Evolutionary conservation across 176 grass and related monocot species (phyloP).

Genomic region (Musa troglodytarum): DNA sequence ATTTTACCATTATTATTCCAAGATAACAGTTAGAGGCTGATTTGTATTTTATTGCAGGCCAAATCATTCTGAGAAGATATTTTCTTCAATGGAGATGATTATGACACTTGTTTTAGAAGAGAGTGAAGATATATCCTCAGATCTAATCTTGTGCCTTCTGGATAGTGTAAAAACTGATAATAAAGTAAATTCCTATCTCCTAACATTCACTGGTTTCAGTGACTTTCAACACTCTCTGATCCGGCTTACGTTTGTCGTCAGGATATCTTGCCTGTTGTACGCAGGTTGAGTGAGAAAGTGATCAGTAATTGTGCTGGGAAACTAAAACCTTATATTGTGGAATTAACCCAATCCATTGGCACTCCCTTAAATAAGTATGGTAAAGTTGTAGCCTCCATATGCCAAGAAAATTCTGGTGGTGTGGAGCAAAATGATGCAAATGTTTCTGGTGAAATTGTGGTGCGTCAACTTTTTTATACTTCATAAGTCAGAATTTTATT

Average conservation of each 20-base stretch:
- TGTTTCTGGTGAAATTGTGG: slow-evolving; percentile 37
- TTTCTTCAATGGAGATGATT: slow-evolving; percentile 60
- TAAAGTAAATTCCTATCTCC: slow-evolving; percentile 33
- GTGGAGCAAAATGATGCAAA: slow-evolving; percentile 30
- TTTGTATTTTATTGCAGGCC: slow-evolving; percentile 29
- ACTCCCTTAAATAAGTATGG: slow-evolving; percentile 35
- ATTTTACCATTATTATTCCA: not conserved
- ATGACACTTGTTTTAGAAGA: slow-evolving; percentile 69
- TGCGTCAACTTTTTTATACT: slow-evolving; percentile 28
- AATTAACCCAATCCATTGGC: slow-evolving; percentile 26
- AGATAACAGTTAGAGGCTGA: not conserved
- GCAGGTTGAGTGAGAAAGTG: slow-evolving; percentile 54
- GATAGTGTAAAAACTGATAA: slow-evolving; percentile 48
- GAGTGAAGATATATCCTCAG: slow-evolving; percentile 57
- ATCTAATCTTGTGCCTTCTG: slow-evolving; percentile 51
- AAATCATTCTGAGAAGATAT: slow-evolving; percentile 42
- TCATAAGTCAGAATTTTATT: not conserved
- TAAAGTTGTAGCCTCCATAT: slow-evolving; percentile 37
- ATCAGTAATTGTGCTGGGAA: slow-evolving; percentile 38
- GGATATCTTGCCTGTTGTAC: slow-evolving; percentile 46
- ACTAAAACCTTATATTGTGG: slow-evolving; percentile 40
- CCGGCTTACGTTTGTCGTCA: slow-evolving; percentile 17
- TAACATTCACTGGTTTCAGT: not conserved
- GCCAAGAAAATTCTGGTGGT: slow-evolving; percentile 37
- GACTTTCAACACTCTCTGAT: not conserved